Evolutionary conservation across 2,329 filamentous ascomycete species (phyloP), one percentile per base, ranked within the genome.

Genomic region (Ampelomyces quisqualis): DNA sequence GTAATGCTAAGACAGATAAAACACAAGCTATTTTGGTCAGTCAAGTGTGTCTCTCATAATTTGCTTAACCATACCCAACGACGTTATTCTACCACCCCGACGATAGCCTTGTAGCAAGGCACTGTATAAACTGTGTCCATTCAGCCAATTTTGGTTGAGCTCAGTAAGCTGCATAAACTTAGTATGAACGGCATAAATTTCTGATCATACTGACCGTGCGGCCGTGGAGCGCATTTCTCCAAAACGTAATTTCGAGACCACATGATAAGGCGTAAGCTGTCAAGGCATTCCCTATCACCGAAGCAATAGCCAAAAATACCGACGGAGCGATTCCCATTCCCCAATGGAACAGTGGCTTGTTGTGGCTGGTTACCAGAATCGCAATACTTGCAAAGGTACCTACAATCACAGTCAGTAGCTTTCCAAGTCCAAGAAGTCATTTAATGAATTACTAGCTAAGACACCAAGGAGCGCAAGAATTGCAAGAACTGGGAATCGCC

Each of bases 121-220:
- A 14, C 35, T 30, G 7, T 34, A 34, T 3, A 40, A 11, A n/a
- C 17, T 34, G 5, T 34, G 31, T 26, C 38, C 38, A 17, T 31
- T 34, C 14, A 40, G 31, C 38, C 38, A 40, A 14, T 35, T 34
- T 18, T 34, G 32, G 19, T 40, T 40, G 14, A 40, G 26, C 23
- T 29, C 19, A 7, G 31, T 24, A 7, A 40, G 19, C 37, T 40
- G 7, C 7, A 20, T 6, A 11, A 34, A 8, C 14, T 40, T 22
- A 40, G 26, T 22, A 22, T n/a, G 3, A 13, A 7, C 4, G 8
- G 15, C 10, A 10, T 13, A 26, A 29, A 8, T 8, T 5, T n/a
- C 7, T 3, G 6, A 22, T 9, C 17, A 22, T 29, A 34, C 23
- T 3, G 6, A 40, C 37, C 11, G 38, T 34, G 23, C 15, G 38